Evolutionary conservation across 495 filamentous ascomycete species (phyloP), one percentile per base, ranked within the genome.

Genomic region (Trichoderma asperelloides): DNA sequence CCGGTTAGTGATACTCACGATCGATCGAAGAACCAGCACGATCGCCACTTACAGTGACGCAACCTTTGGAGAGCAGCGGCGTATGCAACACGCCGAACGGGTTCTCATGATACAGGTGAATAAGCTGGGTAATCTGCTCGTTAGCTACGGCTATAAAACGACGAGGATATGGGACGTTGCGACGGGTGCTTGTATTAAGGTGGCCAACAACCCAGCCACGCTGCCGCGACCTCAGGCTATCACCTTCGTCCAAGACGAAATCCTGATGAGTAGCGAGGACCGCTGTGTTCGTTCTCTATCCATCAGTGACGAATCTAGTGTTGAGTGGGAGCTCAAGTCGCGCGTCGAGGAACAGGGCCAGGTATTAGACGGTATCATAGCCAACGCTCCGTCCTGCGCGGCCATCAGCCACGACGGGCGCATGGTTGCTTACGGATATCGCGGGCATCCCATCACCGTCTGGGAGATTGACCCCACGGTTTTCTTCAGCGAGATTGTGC

Each of bases 331-430:
- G 49, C 4, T 55, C 49, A 21, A 55, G 18, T 55, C 49, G 18
- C 49, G 21, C 8, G 39, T 67, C 39, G 49, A 47, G 37, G 64
- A 64, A 30, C 30, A 41, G 11, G 2, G 39, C 16, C 30, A 41
- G 37, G 2, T 28, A 5, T 37, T 9, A 6, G 40, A 63, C 27
- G 33, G 39, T 16, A 62, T 30, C 7, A 23, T 16, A 15, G 40
- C 60, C 13, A 64, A 63, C 16, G 5, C 39, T 23, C 51, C 66
- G 3, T 15, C 18, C 25, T 64, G 51, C 51, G 30, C 51, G 1
- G 64, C 65, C 28, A 40, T 71, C 13, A 71, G 70, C 57, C 68
- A 51, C 3, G 70, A 71, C 62, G 43, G 47, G n/a, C 60, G 39
- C n/a, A 65, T 63, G 64, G 41, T 71, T n/a, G 55, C 47, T 43